These are phyloP conservation scores for Cupressus sempervirens DNA, from an alignment of 75 land plant species.

Conservation along the genomic window DNA sequence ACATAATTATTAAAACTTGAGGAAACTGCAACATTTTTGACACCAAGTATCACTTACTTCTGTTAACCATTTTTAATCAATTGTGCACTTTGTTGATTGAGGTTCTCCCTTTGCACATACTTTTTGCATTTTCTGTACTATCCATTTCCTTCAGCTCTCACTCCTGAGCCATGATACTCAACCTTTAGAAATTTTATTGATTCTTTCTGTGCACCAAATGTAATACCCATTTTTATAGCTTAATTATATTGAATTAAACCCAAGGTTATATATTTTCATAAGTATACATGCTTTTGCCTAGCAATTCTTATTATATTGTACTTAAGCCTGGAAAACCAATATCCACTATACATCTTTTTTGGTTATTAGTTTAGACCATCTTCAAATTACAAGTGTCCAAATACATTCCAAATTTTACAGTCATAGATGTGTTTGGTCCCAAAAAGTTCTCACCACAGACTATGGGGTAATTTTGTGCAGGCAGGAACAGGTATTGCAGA, in stretches of 20 bases:
- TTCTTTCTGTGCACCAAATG: neutral
- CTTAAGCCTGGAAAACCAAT: neutral
- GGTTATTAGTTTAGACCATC: neutral
- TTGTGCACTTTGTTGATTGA: neutral
- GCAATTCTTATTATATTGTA: neutral
- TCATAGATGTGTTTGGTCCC: neutral
- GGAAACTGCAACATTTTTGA: neutral
- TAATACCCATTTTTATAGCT: neutral
- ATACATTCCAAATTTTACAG: neutral
- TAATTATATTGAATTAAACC: neutral
- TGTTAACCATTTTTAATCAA: neutral
- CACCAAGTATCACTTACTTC: neutral
- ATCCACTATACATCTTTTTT: neutral
- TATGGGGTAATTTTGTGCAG: conserved; percentile 18
- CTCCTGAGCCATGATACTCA: neutral
- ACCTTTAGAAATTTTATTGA: neutral
- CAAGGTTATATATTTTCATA: neutral
- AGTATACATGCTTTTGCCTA: neutral
- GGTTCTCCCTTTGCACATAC: neutral
- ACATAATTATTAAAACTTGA: neutral
- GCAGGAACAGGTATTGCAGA: conserved; percentile 91
- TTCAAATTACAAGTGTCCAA: neutral
- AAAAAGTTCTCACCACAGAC: conserved; percentile 2
- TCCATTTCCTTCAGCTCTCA: neutral
- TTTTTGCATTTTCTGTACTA: neutral